Evolutionary conservation across 2,329 filamentous ascomycete species (phyloP), one percentile per base, ranked within the genome.

Genomic region (Alternaria brassicae): DNA sequence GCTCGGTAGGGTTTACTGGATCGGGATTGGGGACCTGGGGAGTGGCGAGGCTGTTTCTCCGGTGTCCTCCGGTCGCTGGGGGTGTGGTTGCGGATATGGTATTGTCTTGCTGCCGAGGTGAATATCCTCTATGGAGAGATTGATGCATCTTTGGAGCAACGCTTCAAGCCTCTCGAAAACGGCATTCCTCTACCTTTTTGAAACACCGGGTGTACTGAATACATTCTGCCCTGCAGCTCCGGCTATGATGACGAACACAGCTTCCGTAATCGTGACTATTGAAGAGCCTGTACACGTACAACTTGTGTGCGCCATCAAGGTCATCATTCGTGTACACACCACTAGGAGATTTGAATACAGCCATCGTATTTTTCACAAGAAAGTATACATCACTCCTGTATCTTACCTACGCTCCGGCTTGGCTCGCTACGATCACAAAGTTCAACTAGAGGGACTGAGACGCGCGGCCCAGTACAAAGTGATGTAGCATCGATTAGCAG

Each of bases 41-140:
- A 15, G 12, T 15, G 40, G 10, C 45, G 21, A 10, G 1, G 21
- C 32, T 10, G 36, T 52, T 49, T 61, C 54, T 63, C 61, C 58
- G 58, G 27, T 30, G 32, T 56, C 56, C 48, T 59, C 61, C 61
- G 52, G 53, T 41, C 32, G 44, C 53, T 28, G 3, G 6, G 54
- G 23, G n/a, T 13, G 4, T 32, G 23, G 36, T 52, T 52, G 28
- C 37, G 2, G 8, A 17, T 28, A 17, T 15, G 45, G 32, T 19
- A 30, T 44, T 17, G 28, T 21, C 23, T 13, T 37, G 30, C 25
- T 32, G 19, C 28, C 17, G 36, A 13, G 27, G 30, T 34, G 13
- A 36, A 34, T 13, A 25, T 12, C 13, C 44, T 23, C 5, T 48
- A 48, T 21, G 28, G 17, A 23, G 19, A 25, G 19, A 1, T 34